Conservation (phyloP, 1,284 basidiomycete genomes). For the Leucoagaricus sp. region DNA sequence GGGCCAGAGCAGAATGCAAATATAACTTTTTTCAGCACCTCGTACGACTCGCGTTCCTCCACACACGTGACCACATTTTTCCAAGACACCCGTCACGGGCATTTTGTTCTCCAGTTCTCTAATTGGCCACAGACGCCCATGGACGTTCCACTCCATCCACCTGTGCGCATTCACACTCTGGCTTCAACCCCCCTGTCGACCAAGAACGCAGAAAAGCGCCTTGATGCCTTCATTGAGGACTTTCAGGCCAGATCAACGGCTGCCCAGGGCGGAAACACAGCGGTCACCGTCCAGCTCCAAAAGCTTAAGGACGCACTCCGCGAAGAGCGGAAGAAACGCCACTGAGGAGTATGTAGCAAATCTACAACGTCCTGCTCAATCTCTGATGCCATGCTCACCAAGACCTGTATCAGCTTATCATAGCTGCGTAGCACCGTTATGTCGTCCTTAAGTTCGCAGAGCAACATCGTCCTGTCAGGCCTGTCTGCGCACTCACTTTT, state of each 20-base stretch:
- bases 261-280: constrained; percentile 47
- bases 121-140: constrained; percentile 30
- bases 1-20: neutral
- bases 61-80: constrained; percentile 7
- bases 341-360: constrained; percentile 15
- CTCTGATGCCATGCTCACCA: neutral
- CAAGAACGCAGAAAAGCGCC: constrained; percentile 38
- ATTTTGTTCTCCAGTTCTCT: no score
- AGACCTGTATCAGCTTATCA: no score
- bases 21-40: constrained; percentile 14
- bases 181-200: constrained; percentile 36
- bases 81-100: constrained; percentile 6
- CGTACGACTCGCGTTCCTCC: constrained; percentile 17
- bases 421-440: no score
- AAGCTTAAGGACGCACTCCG: constrained; percentile 51
- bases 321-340: constrained; percentile 39
- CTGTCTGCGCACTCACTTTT: no score
- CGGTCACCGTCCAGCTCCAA: constrained; percentile 55
- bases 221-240: constrained; percentile 48
- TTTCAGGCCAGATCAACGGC: constrained; percentile 45
- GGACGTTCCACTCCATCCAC: constrained; percentile 49
- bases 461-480: no score
- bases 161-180: constrained; percentile 43
- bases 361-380: neutral
- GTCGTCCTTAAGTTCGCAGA: no score